Evolutionary conservation across 768 basidiomycete genomes (phyloP).

Genomic region (Naganishia randhawae): DNA sequence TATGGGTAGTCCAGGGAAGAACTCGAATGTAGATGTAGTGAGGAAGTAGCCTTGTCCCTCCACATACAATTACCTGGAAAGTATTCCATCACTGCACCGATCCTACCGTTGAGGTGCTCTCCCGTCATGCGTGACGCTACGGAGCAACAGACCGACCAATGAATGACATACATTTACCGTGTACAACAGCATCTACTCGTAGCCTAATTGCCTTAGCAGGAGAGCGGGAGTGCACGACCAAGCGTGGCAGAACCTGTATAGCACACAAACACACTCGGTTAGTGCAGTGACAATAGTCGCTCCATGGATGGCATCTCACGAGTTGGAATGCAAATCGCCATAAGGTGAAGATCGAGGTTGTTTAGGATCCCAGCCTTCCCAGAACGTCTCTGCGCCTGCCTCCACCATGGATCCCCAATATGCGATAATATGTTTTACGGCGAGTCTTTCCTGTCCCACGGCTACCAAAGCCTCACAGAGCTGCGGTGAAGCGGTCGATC

Average conservation of each 20-base stretch:
- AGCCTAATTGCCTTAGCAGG: slow-evolving; percentile 33
- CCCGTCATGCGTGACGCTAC: too few relatives aligned
- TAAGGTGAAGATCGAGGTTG: slow-evolving; percentile 34
- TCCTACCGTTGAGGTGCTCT: too few relatives aligned
- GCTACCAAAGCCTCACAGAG: slow-evolving; percentile 38
- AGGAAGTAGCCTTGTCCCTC: slow-evolving; percentile 35
- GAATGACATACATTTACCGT: too few relatives aligned
- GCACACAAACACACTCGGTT: background rate
- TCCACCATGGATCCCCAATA: slow-evolving; percentile 42
- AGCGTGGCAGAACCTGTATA: slow-evolving; percentile 36
- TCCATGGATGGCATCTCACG: slow-evolving; percentile 25
- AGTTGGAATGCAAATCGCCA: slow-evolving; percentile 36
- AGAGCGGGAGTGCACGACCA: slow-evolving; percentile 37
- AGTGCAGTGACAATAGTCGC: background rate
- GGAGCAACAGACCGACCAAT: too few relatives aligned
- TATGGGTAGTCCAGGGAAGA: slow-evolving; percentile 40
- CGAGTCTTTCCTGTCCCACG: slow-evolving; percentile 34
- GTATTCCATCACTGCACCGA: too few relatives aligned
- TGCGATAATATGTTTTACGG: slow-evolving; percentile 34
- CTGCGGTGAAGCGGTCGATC: background rate
- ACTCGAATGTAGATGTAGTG: slow-evolving; percentile 41
- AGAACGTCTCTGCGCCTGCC: slow-evolving; percentile 39
- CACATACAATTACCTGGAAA: too few relatives aligned
- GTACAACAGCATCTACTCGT: too few relatives aligned
- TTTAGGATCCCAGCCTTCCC: slow-evolving; percentile 36